Percentiles rank a stretch among this genome's conserved stretches.
Evolutionary conservation across 2,329 filamentous ascomycete genomes (phyloP).

Genomic region (Echinosphaeria canescens): DNA sequence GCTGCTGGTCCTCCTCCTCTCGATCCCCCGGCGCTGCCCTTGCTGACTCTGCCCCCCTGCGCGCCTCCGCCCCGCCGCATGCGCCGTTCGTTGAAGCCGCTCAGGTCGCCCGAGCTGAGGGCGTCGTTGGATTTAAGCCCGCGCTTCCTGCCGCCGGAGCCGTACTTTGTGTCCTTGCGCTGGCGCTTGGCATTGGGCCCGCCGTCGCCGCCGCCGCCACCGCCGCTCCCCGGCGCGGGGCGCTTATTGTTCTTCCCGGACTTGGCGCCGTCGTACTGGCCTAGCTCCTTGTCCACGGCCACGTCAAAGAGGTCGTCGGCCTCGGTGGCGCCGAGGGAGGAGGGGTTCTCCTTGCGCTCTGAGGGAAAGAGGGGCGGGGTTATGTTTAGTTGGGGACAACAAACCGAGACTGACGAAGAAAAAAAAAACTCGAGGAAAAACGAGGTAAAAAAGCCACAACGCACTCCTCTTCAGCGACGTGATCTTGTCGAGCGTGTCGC

Average conservation of each 20-base stretch:
- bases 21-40: no score
- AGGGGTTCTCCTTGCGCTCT: conserved; percentile 23
- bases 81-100: conserved; percentile 58
- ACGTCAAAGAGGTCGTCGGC: conserved; percentile 85
- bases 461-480: conserved; percentile 85
- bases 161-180: conserved; percentile 90
- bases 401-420: conserved; percentile 1
- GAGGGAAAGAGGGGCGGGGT: conserved; percentile 3
- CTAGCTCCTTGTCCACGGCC: conserved; percentile 48
- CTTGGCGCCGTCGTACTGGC: conserved; percentile 1
- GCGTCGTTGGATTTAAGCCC: conserved; percentile 83
- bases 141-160: conserved; percentile 90
- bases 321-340: conserved; percentile 48
- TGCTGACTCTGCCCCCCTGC: conserved; percentile 1
- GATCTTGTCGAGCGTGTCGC: conserved; percentile 87
- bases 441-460: no score
- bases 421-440: conserved; percentile 1
- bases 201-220: conserved; percentile 14
- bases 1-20: no score
- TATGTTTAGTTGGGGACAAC: conserved; percentile 2
- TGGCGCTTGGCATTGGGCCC: conserved; percentile 49
- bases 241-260: conserved; percentile 13
- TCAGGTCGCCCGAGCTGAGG: conserved; percentile 57
- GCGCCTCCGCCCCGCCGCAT: conserved; percentile 44
- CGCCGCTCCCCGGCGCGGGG: conserved; percentile 13